Base-by-base conservation (phyloP, 352 stramenopile species). In the Phytophthora fragariaefolia region DNA sequence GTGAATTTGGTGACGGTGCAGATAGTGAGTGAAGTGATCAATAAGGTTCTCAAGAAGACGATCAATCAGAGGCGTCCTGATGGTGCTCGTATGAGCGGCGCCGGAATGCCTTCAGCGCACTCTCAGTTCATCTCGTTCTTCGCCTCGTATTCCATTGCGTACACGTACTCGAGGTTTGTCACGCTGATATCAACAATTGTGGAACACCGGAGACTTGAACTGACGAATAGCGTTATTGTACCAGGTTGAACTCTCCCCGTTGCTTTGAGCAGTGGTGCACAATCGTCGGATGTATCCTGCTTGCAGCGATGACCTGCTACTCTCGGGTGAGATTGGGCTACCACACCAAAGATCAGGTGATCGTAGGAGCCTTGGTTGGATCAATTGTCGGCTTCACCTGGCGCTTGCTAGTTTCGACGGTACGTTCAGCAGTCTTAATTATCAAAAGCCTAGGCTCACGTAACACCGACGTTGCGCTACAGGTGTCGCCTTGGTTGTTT, bases 41-140 rank as follows among this genome's bases (percentile, higher is more conserved):
- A 93, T 73, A 83, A 91, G 67, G 76, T 91, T 47, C 83, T 95
- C 38, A 95, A 95, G 74, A 79, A 76, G 38, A 71, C 63, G 0
- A 91, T 95, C 60, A 80, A 82, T 40, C 85, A 95, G 68, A 82
- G 74, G 46, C 82, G 87, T 2, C 87, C 85, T 0, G 57, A 81
- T 32, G 83, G 85, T n/a, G 79, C 83, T 24, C 73, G 68, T 40
- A 78, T 90, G 61, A 80, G 80, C 34, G 79, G 83, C 34, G 70
- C 71, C 3, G 85, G 87, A 3, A 93, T 95, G 87, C 87, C 87
- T 12, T 95, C 85, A 6, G 83, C 83, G 5, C 87, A 93, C 68
- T 76, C 83, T 26, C 87, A 95, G 52, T 93, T 93, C 63, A 82
- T 92, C 48, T 69, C 75, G 10, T 95, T 91, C 73, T 95, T 95